A percentile compares a stretch with the other conserved stretches of the same genome.
Evolutionary conservation across 352 stramenopile genomes (phyloP).

Genomic region (Pythium sp.): DNA sequence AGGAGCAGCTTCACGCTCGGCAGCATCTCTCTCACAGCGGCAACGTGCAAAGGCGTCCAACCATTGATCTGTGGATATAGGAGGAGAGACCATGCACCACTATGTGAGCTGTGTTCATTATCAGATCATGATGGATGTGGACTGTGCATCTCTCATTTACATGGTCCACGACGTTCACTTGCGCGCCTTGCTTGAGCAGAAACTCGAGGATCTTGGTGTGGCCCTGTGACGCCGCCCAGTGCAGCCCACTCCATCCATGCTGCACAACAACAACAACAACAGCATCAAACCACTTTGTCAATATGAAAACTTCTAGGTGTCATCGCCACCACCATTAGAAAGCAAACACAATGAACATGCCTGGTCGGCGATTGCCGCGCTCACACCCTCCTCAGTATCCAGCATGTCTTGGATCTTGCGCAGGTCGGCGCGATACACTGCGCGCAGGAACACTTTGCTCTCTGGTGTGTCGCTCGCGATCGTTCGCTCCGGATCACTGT

Average conservation of each 20-base stretch:
- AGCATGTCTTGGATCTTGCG: slow-evolving; percentile 55
- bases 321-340: neutral
- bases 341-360: slow-evolving; percentile 22
- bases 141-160: slow-evolving; percentile 22
- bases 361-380: slow-evolving; percentile 60
- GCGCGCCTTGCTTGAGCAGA: slow-evolving; percentile 38
- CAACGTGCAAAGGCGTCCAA: slow-evolving; percentile 71
- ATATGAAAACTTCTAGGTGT: neutral
- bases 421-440: slow-evolving; percentile 59
- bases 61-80: slow-evolving; percentile 38
- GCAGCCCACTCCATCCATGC: slow-evolving; percentile 76
- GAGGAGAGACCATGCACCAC: neutral
- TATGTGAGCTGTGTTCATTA: neutral
- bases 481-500: slow-evolving; percentile 29
- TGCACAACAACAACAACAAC: slow-evolving; percentile 15
- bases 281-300: neutral
- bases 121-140: neutral
- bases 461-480: slow-evolving; percentile 45
- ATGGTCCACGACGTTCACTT: slow-evolving; percentile 63
- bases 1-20: slow-evolving; percentile 52
- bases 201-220: slow-evolving; percentile 49
- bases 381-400: slow-evolving; percentile 29
- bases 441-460: slow-evolving; percentile 60
- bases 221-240: slow-evolving; percentile 72
- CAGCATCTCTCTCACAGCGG: slow-evolving; percentile 44